Evolutionary conservation across 2,329 filamentous ascomycete genomes (phyloP), one percentile per base, ranked within the genome.

Genomic region (Raffaelea deltoideospora): DNA sequence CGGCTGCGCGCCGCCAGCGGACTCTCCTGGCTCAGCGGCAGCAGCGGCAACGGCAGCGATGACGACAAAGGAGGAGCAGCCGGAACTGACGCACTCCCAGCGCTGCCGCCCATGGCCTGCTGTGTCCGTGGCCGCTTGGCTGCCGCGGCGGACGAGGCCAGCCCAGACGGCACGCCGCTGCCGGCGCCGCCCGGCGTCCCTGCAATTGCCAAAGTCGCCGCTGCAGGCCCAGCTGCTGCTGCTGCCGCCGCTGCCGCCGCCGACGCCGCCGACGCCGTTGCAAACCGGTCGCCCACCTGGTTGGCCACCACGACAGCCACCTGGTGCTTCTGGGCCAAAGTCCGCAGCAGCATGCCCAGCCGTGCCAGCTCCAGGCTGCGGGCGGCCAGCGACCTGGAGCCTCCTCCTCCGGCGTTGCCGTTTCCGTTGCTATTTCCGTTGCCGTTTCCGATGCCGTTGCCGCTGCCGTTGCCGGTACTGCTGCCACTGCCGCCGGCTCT

Each of bases 241-340:
- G 7, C 8, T 5, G 17, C 17, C 7, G n/a, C 8, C 11, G 29
- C 17, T 17, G 31, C 11, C 19, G 33, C 22, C 31, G 14, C 33
- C 15, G 24, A 10, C 28, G 22, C 15, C 22, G 33, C 21, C 24
- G 10, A 14, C 9, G 5, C 8, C 10, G 27, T 6, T 10, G 14
- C 7, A 48, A 98, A 93, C 5, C 86, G 78, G 58, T 98, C 90
- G 6, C 84, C 82, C 22, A 98, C 88, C 56, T 98, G 90, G 53
- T 98, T 98, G 5, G 88, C 82, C 3, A 95, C 81, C 1, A 98
- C 86, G 21, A 98, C 68, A 19, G 86, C 87, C 32, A 95, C 64
- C 45, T 79, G 67, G 50, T 92, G 65, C 30, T 69, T 71, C 27
- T 72, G 70, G 1, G 90, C 90, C 2, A 96, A 61, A 28, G 78